Evolutionary conservation across 805 yeast genomes (phyloP), one percentile per base, ranked within the genome.

Genomic region (Kodamaea jinghongensis): DNA sequence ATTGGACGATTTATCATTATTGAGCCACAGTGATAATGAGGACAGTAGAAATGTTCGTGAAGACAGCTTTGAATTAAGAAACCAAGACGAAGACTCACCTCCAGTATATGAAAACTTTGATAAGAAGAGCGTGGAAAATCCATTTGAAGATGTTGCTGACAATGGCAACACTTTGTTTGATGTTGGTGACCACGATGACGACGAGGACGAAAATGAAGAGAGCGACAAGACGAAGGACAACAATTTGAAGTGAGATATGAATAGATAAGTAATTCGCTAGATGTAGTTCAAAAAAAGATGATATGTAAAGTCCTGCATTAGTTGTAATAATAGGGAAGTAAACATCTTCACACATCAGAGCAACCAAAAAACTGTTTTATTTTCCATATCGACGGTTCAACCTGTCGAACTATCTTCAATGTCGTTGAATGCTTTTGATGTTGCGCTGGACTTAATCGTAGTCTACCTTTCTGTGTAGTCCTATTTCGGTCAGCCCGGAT

Each of bases 1-100:
- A 49, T 70, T 78, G 46, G 82, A 78, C 47, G 83, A 77, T 51
- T 60, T 77, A 40, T 70, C 78, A 27, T 68, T 78, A 49, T 55
- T 76, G 52, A 76, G 78, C 46, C 74, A 68, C 43, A 67, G 72
- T 36, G 73, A 67, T 44, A 60, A 63, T 15, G 72, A 68, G 42
- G 34, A 43, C n/a, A 52, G 49, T 16, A 43, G 38, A 12, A 58
- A 47, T 10, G 41, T 29, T 6, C 42, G 44, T 15, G 44, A 49
- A 35, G 73, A 69, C 44, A 63, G 70, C 43, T 67, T 70, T 45
- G 75, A 70, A 40, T 60, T 70, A 42, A 51, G 55, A 27, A 55
- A 57, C 39, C 36, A 37, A 42, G 52, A 34, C 31, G 42, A 27
- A 8, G 34, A 32, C 11, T 28, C 32, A 27, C 71, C 71, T 13